Base-by-base conservation (phyloP, 2,329 filamentous ascomycete genomes). In the Ophiostoma australiae region DNA sequence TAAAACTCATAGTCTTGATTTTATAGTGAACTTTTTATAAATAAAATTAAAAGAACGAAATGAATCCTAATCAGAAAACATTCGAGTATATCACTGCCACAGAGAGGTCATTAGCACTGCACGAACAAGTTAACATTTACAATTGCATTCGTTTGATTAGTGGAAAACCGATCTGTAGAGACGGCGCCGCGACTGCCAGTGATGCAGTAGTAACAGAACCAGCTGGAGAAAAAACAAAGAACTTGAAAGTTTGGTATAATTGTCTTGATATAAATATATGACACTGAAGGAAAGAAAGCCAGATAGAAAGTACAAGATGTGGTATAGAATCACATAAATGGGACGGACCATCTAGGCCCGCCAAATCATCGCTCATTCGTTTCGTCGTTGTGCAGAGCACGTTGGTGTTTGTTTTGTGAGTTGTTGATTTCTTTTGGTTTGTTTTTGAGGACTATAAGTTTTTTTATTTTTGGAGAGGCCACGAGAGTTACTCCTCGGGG, bases 301-400 rank as follows among this genome's bases (percentile, higher is more conserved):
- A 69, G 17, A 58, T 17, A 61, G 37, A 61, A 69, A 55, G 44
- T 35, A 68, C n/a, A 68, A 55, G 31, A 55, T 55, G 31, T 55
- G 52, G 48, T 68, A 61, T 61, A 67, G 33, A 35, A 67, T 67
- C 63, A 58, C 67, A 68, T 66, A 11, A 33, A 61, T 33, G 27
- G 58, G 58, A 17, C n/a, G 23, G 58, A 63, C 58, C 58, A 20
- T 33, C 27, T 11, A 27, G 13, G 23, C 23, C 58, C 58, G 58
- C 58, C 58, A 31, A 61, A 31, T 63, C 58, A 33, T 63, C 27
- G 58, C 58, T 63, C 23, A 63, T 63, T 63, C 58, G 27, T 63
- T 33, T 33, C 27, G 58, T 63, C 58, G 27, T 63, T 13, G 58
- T 63, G 58, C 58, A 35, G 58, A 31, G 58, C 58, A 63, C 58